These are phyloP conservation scores for Sphagnum magellanicum DNA, from an alignment of 228 moss, liverwort and hornwort genomes.

Conservation along the genomic window DNA sequence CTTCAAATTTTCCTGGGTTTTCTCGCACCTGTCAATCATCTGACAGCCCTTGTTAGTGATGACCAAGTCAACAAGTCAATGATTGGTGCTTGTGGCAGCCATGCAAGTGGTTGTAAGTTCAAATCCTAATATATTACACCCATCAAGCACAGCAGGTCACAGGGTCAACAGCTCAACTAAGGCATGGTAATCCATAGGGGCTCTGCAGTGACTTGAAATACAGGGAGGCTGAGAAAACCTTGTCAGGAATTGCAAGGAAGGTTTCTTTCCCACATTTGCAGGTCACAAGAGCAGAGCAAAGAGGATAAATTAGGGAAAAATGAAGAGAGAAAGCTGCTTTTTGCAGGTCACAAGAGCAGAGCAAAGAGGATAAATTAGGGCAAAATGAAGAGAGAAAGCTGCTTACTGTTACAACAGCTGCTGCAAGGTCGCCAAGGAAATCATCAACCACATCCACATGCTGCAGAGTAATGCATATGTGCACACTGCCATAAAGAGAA, in stretches of 20 bases:
- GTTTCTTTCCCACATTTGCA: no score
- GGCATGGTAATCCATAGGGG: no score
- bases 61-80: background rate
- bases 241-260: no score
- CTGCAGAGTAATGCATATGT: slow-evolving; percentile 93
- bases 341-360: no score
- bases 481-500: slow-evolving; percentile 40
- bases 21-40: slow-evolving; percentile 47
- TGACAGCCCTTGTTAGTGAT: background rate
- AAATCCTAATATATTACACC: background rate
- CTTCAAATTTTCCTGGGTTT: slow-evolving; percentile 81
- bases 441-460: slow-evolving; percentile 69
- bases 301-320: background rate
- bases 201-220: no score
- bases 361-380: background rate
- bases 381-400: background rate
- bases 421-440: slow-evolving; percentile 63
- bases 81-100: background rate
- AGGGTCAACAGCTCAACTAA: no score
- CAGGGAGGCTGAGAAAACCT: no score
- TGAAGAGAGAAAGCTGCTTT: background rate
- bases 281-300: no score
- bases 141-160: no score
- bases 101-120: background rate
- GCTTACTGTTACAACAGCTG: slow-evolving; percentile 38